Base-by-base conservation (phyloP, 2,329 filamentous ascomycete species). In the Aulographum hederae region DNA sequence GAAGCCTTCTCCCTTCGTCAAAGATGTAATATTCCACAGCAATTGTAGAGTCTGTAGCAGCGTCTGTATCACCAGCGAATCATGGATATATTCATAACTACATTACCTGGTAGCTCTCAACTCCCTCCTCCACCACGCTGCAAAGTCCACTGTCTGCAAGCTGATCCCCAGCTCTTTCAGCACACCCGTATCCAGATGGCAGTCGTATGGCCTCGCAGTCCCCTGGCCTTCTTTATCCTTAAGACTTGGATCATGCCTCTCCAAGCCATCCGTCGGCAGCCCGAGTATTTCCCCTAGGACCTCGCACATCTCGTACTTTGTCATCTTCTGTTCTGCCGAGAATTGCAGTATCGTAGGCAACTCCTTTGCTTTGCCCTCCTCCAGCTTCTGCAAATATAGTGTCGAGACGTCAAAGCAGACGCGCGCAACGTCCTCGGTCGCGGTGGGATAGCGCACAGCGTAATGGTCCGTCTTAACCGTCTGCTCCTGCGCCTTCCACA, bases 61-160 rank as follows among this genome's bases (percentile, higher is more conserved):
- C n/a, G n/a, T n/a, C n/a, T n/a, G n/a, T n/a, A n/a, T n/a, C n/a
- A n/a, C n/a, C n/a, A n/a, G n/a, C n/a, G n/a, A n/a, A n/a, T n/a
- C n/a, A n/a, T n/a, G n/a, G n/a, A n/a, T n/a, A n/a, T n/a, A n/a
- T n/a, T n/a, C n/a, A n/a, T n/a, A n/a, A n/a, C n/a, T n/a, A n/a
- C n/a, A n/a, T n/a, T n/a, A n/a, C n/a, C n/a, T n/a, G n/a, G n/a
- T n/a, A n/a, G n/a, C n/a, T n/a, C n/a, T n/a, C n/a, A n/a, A n/a
- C n/a, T n/a, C n/a, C n/a, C n/a, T n/a, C n/a, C n/a, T n/a, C 84
- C 84, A 93, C 84, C 84, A 93, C 12, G 63, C 73, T 28, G 60
- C 60, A 49, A 93, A 93, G 43, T 84, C 69, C 45, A 73, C 67
- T 0, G 80, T 81, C 28, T 66, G 60, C 34, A 86, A 69, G 45